Evolutionary conservation across 2,329 filamentous ascomycete genomes (phyloP).

Genomic region (Raffaelea ambrosiae): DNA sequence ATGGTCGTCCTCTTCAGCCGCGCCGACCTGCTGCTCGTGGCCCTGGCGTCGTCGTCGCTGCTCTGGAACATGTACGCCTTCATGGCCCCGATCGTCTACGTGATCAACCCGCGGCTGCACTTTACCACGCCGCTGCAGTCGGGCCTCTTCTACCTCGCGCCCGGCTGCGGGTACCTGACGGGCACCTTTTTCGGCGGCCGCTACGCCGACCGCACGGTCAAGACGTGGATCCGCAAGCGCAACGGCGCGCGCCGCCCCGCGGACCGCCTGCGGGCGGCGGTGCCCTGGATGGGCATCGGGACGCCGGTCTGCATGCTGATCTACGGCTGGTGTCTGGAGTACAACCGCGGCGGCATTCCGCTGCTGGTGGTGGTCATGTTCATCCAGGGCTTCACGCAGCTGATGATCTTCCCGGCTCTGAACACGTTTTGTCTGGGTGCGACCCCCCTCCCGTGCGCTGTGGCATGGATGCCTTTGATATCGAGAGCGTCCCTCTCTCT

Average conservation of each 20-base stretch:
- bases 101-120: slow-evolving; percentile 60
- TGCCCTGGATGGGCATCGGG: slow-evolving; percentile 48
- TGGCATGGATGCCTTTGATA: background rate
- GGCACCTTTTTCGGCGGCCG: slow-evolving; percentile 60
- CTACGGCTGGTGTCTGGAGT: slow-evolving; percentile 7
- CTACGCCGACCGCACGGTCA: slow-evolving; percentile 56
- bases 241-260: slow-evolving; percentile 50
- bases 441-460: too few relatives aligned
- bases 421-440: slow-evolving; percentile 7
- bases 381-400: slow-evolving; percentile 6
- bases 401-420: slow-evolving; percentile 7
- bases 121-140: slow-evolving; percentile 53
- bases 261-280: slow-evolving; percentile 54
- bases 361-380: slow-evolving; percentile 5
- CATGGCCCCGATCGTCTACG: slow-evolving; percentile 57
- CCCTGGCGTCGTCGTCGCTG: slow-evolving; percentile 47
- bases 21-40: slow-evolving; percentile 52
- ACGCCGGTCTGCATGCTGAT: slow-evolving; percentile 7
- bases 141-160: slow-evolving; percentile 62
- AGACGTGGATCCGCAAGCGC: slow-evolving; percentile 47
- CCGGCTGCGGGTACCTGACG: slow-evolving; percentile 56
- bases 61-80: slow-evolving; percentile 65
- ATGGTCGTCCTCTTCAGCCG: slow-evolving; percentile 50
- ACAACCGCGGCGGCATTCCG: slow-evolving; percentile 3
- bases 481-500: slow-evolving; percentile 34